Conservation (phyloP, 768 basidiomycete species). For the Mycena vitilis region DNA sequence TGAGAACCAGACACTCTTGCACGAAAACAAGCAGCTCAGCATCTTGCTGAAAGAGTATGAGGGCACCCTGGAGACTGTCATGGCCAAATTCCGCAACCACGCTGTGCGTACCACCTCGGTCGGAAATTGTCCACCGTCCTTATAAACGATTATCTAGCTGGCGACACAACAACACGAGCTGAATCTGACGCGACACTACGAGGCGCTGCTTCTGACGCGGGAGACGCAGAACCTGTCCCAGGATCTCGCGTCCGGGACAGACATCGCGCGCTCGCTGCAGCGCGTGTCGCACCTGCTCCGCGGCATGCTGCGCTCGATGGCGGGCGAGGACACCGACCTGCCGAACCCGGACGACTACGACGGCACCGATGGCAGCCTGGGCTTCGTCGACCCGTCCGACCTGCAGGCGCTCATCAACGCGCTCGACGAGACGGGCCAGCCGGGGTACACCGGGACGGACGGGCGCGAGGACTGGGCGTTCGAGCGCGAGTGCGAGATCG, state of each 20-base stretch:
- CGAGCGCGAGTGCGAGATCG: slow-evolving; percentile 90
- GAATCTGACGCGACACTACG: slow-evolving; percentile 90
- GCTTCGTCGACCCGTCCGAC: slow-evolving; percentile 51
- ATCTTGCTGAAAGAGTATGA: slow-evolving; percentile 94
- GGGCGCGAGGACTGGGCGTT: slow-evolving; percentile 83
- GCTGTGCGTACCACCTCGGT: slow-evolving; percentile 66
- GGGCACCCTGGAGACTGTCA: slow-evolving; percentile 92
- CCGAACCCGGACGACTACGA: slow-evolving; percentile 53
- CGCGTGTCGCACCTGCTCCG: slow-evolving; percentile 78
- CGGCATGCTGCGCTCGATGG: slow-evolving; percentile 76
- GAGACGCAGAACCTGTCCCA: slow-evolving; percentile 66
- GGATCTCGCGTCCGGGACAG: slow-evolving; percentile 69
- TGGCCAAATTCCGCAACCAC: slow-evolving; percentile 94
- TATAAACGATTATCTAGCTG: slow-evolving; percentile 58
- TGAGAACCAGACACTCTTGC: slow-evolving; percentile 91
- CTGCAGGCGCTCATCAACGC: slow-evolving; percentile 52
- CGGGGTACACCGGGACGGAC: slow-evolving; percentile 38
- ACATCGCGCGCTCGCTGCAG: slow-evolving; percentile 73
- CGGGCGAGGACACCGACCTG: slow-evolving; percentile 68
- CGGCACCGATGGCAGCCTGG: slow-evolving; percentile 38
- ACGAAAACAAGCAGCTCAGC: slow-evolving; percentile 96
- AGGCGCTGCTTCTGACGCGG: slow-evolving; percentile 76
- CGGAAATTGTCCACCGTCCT: slow-evolving; percentile 20
- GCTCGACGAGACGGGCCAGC: slow-evolving; percentile 26
- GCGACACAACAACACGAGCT: slow-evolving; percentile 94